Percentiles rank a stretch among this genome's conserved stretches.
Evolutionary conservation across 2,329 filamentous ascomycete species (phyloP).

Genomic region (Zopfia rhizophila): DNA sequence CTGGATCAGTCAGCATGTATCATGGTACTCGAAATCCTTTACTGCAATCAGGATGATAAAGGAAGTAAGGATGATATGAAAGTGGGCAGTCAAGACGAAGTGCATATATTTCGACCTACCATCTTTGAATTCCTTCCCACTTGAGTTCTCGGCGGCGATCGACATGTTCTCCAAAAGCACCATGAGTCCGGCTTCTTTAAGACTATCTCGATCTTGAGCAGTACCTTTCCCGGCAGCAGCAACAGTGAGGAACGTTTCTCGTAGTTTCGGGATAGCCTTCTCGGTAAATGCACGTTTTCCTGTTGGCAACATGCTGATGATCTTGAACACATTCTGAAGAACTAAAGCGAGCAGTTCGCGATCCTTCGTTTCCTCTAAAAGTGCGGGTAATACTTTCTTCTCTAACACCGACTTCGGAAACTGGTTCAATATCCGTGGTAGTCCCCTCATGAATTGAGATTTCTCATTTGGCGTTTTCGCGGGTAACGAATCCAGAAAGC

Average conservation of each 20-base stretch:
- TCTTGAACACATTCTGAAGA: slow-evolving; percentile 91
- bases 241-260: slow-evolving; percentile 79
- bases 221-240: slow-evolving; percentile 51
- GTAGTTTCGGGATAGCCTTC: slow-evolving; percentile 83
- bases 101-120: slow-evolving; percentile 69
- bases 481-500: slow-evolving; percentile 90
- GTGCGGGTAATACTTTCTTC: slow-evolving; percentile 88
- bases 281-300: slow-evolving; percentile 84
- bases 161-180: slow-evolving; percentile 86
- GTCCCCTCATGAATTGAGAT: slow-evolving; percentile 86
- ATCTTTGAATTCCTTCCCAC: slow-evolving; percentile 94
- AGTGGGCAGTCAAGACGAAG: background rate
- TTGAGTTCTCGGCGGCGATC: slow-evolving; percentile 80
- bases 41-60: background rate
- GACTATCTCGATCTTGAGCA: slow-evolving; percentile 77
- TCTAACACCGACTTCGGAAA: slow-evolving; percentile 95
- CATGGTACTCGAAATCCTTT: background rate
- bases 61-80: background rate
- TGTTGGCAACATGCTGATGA: slow-evolving; percentile 77
- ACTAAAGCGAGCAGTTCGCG: slow-evolving; percentile 85
- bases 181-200: slow-evolving; percentile 90
- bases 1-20: slow-evolving; percentile 58
- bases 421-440: slow-evolving; percentile 86
- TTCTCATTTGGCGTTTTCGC: slow-evolving; percentile 94
- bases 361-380: slow-evolving; percentile 95